phyloP scores from a whole-genome alignment of 2,329 filamentous ascomycete genomes.

The Helotiales sp. region DNA sequence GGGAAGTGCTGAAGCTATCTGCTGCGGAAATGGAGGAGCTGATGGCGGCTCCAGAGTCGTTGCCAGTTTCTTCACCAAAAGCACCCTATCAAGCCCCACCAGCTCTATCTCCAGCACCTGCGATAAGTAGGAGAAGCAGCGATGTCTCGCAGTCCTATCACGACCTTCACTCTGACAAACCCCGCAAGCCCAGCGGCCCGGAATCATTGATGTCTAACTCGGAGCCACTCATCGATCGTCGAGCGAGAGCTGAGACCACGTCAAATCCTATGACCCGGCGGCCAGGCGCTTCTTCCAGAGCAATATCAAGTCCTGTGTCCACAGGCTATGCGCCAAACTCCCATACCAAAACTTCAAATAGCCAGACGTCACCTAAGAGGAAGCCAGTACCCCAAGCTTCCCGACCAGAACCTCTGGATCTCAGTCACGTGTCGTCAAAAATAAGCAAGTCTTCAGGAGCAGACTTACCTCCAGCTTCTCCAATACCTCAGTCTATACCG shows the following conservation, averaged over 20 bases:
- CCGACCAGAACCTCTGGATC: conserved; percentile 31
- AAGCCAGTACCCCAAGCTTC: conserved; percentile 23
- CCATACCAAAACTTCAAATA: conserved; percentile 23
- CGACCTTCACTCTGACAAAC: conserved; percentile 15
- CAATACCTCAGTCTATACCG: conserved; percentile 55
- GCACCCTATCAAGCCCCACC: conserved; percentile 29
- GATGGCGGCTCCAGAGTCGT: conserved; percentile 55
- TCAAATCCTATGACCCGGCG: conserved; percentile 20
- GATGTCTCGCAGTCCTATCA: conserved; percentile 12
- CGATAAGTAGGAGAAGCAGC: conserved; percentile 16
- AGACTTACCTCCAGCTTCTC: conserved; percentile 30
- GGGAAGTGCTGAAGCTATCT: conserved; percentile 54
- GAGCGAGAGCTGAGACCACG: conserved; percentile 15
- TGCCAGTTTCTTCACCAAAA: conserved; percentile 51
- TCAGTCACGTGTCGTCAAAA: conserved; percentile 22
- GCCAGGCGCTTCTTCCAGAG: conserved; percentile 30
- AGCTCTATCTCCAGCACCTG: conserved; percentile 34
- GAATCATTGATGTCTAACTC: conserved; percentile 13
- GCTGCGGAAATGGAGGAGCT: conserved; percentile 60
- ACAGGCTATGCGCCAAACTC: conserved; percentile 5
- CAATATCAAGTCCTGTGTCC: conserved; percentile 27
- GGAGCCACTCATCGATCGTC: conserved; percentile 19
- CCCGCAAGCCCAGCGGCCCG: conserved; percentile 13
- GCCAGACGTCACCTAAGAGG: conserved; percentile 30
- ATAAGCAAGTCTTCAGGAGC: conserved; percentile 15